These are phyloP conservation scores for Chaetomium fimeti DNA, from an alignment of 495 filamentous ascomycete species.

Conservation along the genomic window DNA sequence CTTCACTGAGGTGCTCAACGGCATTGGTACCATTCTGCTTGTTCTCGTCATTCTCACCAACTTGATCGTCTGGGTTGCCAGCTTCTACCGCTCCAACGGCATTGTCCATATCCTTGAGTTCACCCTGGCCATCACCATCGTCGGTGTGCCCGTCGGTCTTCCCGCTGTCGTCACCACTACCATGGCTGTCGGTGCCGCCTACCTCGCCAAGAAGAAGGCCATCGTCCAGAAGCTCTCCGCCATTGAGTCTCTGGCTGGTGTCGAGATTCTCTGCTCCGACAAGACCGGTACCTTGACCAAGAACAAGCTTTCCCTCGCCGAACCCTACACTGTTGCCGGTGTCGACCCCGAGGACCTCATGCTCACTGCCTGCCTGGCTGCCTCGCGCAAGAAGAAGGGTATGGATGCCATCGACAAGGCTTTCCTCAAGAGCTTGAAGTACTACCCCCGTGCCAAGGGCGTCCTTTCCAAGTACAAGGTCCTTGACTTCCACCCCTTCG, in stretches of 20 bases:
- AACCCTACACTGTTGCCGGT: conserved; percentile 78
- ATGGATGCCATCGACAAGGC: conserved; percentile 94
- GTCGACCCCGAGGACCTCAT: conserved; percentile 82
- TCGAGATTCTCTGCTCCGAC: conserved; percentile 96
- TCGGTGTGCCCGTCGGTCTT: conserved; percentile 94
- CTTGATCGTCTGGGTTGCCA: conserved; percentile 78
- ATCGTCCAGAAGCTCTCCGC: conserved; percentile 96
- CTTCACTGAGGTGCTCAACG: conserved; percentile 85
- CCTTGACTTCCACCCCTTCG: conserved; percentile 81
- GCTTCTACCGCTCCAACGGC: conserved; percentile 78
- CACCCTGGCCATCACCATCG: conserved; percentile 83
- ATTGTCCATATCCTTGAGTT: conserved; percentile 77
- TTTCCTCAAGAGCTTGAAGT: conserved; percentile 78
- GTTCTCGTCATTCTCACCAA: conserved; percentile 77
- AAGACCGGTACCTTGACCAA: conserved; percentile 94
- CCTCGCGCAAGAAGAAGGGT: conserved; percentile 90
- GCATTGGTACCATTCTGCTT: conserved; percentile 79
- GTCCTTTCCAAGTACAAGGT: conserved; percentile 74
- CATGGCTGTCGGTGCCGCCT: conserved; percentile 93
- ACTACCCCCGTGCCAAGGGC: conserved; percentile 74
- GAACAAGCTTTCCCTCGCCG: conserved; percentile 83
- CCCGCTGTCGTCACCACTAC: conserved; percentile 94
- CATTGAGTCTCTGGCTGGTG: conserved; percentile 91
- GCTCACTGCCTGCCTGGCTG: conserved; percentile 86
- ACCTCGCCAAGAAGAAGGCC: conserved; percentile 90